These are phyloP conservation scores for Tetrahymena borealis DNA, from an alignment of 73 alveolate genomes.

Conservation along the genomic window DNA sequence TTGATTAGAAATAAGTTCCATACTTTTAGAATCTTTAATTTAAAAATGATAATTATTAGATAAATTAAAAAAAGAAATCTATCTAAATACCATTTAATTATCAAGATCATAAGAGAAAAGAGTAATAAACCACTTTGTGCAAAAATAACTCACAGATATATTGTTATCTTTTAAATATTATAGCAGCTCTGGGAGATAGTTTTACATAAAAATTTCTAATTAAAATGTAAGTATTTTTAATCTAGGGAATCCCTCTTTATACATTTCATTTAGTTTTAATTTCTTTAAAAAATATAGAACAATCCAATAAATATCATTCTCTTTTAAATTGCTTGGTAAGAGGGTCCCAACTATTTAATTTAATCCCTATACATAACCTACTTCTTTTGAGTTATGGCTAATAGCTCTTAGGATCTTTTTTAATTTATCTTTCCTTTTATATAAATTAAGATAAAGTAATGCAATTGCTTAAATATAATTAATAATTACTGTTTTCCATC, in stretches of 20 bases:
- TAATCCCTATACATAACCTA: not conserved
- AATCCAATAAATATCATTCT: not conserved
- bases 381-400: not conserved
- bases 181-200: not conserved
- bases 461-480: not conserved
- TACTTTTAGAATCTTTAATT: not conserved
- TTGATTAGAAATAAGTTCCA: not conserved
- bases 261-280: not conserved
- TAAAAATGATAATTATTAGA: not conserved
- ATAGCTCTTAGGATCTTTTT: not conserved
- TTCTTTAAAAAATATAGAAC: not conserved
- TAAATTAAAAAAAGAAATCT: not conserved
- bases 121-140: not conserved
- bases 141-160: not conserved
- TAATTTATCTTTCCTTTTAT: not conserved
- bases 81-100: not conserved
- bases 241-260: not conserved
- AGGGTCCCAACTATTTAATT: not conserved
- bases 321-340: not conserved
- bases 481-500: not conserved
- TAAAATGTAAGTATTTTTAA: not conserved
- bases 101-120: not conserved
- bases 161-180: not conserved
- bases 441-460: not conserved
- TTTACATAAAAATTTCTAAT: not conserved